These are phyloP conservation scores for Epichloe scottii DNA, from an alignment of 2,329 filamentous ascomycete species.

Conservation along the genomic window DNA sequence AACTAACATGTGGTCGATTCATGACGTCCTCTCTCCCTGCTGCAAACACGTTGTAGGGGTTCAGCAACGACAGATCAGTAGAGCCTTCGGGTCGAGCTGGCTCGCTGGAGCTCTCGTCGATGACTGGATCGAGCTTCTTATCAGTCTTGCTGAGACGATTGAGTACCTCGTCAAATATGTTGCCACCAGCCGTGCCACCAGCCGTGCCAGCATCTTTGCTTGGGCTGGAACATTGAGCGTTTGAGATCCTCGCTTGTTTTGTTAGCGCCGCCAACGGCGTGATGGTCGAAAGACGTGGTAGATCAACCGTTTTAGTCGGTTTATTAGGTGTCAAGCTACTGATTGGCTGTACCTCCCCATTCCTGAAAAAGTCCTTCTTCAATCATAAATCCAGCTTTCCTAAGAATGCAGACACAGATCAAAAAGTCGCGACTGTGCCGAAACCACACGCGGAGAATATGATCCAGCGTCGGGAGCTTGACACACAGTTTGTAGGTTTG, in stretches of 20 bases:
- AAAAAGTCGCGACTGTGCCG: constrained; percentile 20
- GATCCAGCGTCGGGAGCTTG: constrained; percentile 12
- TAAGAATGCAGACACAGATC: constrained; percentile 19
- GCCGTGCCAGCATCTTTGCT: background rate
- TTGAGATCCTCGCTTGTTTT: constrained; percentile 4
- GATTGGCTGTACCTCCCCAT: background rate
- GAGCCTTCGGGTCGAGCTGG: background rate
- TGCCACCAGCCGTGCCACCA: background rate
- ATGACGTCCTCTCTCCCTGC: constrained; percentile 4
- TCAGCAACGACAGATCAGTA: constrained; percentile 8
- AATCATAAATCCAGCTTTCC: constrained; percentile 18
- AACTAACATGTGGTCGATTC: constrained; percentile 16
- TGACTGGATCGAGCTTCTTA: background rate
- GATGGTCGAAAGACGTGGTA: constrained; percentile 15
- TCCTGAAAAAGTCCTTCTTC: constrained; percentile 8
- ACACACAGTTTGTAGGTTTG: constrained; percentile 13
- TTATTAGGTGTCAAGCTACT: background rate
- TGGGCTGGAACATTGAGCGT: constrained; percentile 2
- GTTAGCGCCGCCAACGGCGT: constrained; percentile 8
- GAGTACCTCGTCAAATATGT: constrained; percentile 7
- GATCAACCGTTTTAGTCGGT: background rate
- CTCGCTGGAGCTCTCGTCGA: background rate
- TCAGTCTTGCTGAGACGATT: background rate
- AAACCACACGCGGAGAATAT: constrained; percentile 17
- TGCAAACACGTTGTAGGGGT: constrained; percentile 14